Evolutionary conservation across 2,329 filamentous ascomycete species (phyloP), one percentile per base, ranked within the genome.

Genomic region (Fusarium brachygibbosum): DNA sequence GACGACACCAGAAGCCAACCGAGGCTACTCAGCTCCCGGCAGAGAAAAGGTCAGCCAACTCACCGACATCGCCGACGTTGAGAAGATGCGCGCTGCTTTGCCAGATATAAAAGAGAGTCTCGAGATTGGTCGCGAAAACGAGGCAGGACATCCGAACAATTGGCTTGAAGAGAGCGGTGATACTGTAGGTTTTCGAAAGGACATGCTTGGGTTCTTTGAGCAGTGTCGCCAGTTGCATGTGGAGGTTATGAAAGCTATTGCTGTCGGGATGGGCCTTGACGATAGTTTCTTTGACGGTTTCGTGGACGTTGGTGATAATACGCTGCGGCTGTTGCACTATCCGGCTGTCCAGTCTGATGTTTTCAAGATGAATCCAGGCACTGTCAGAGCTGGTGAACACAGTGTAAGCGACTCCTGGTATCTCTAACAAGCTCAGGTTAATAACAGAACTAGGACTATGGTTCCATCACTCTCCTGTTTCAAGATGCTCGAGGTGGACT

Each of bases 221-320:
- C 84, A 85, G 63, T 97, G 93, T 79, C 92, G 93, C 77, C 77
- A 81, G 16, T 78, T 98, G 57, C 92, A 98, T 78, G 83, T 88
- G 29, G 84, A 94, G 68, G 87, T 97, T 21, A 97, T 97, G 93
- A 84, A 91, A 6, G 92, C 93, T 11, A 93, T 97, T 66, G 93
- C 93, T 1, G 81, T 95, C n/a, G 93, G 91, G 0, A 89, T 97
- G 87, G 90, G 86, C 0, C 82, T 96, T 17, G 86, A 89, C 0
- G 86, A 90, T 74, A 74, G 73, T 6, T 97, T 91, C 84, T 98
- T 98, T 74, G 93, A 97, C 73, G 73, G 77, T 6, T 97, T 87
- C 75, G 90, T 93, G 1, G 87, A 91, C 71, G 87, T 82, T 2
- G 89, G 89, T 3, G 90, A 92, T 75, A 92, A 93, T 74, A 92